A percentile compares a stretch with the other conserved stretches of the same genome.
phyloP scores from a whole-genome alignment of 805 yeast species.

The Saccharomycopsis sp. region DNA sequence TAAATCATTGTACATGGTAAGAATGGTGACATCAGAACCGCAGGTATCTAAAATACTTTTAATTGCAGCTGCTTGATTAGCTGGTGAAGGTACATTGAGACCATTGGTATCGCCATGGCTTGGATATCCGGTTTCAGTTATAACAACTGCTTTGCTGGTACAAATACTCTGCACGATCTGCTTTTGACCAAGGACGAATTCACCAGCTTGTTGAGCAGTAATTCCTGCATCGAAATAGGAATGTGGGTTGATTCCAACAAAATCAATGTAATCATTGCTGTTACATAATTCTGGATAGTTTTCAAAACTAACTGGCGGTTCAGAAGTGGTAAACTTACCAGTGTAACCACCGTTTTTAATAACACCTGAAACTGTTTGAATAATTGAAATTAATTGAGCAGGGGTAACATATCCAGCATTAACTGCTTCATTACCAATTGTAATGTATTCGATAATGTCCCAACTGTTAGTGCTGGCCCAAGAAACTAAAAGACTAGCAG shows the following conservation, averaged over 20 bases:
- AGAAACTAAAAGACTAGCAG: conserved; percentile 46
- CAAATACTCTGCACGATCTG: conserved; percentile 49
- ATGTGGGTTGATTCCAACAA: conserved; percentile 82
- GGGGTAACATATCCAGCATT: conserved; percentile 55
- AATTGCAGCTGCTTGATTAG: conserved; percentile 68
- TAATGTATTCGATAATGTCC: conserved; percentile 68
- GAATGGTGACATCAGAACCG: conserved; percentile 57
- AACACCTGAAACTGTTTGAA: conserved; percentile 51
- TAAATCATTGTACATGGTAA: conserved; percentile 74
- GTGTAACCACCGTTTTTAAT: conserved; percentile 65
- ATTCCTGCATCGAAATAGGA: conserved; percentile 67
- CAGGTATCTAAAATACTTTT: conserved; percentile 50
- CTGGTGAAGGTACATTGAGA: conserved; percentile 58
- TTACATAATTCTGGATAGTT: conserved; percentile 63
- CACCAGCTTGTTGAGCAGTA: conserved; percentile 63
- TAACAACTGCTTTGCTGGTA: conserved; percentile 43
- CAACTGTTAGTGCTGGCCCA: conserved; percentile 47
- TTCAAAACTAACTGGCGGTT: conserved; percentile 75
- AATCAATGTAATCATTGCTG: conserved; percentile 55
- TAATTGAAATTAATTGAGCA: conserved; percentile 55
- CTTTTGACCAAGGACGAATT: conserved; percentile 60
- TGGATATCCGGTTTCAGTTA: conserved; percentile 91
- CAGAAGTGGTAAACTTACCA: conserved; percentile 77
- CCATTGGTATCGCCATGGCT: conserved; percentile 68
- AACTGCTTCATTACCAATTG: conserved; percentile 87